phyloP scores from a whole-genome alignment of 805 yeast species.

The Torulaspora delbrueckii region DNA sequence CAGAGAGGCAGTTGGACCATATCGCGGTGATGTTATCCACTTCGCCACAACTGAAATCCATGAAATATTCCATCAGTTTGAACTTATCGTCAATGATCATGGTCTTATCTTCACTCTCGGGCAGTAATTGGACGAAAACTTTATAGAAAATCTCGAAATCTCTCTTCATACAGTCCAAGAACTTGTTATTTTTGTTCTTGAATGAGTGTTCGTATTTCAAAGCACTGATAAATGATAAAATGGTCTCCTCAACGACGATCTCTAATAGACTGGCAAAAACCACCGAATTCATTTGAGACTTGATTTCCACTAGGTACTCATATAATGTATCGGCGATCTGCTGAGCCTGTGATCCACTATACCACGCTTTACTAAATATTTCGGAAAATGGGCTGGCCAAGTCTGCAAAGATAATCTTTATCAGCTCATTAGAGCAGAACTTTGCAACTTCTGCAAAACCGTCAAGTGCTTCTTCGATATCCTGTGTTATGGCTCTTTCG shows the following conservation, averaged over 20 bases:
- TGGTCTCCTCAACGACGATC: constrained; percentile 47
- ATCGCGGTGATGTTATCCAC: constrained; percentile 46
- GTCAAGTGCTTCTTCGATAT: constrained; percentile 63
- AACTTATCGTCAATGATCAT: constrained; percentile 46
- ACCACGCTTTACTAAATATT: constrained; percentile 69
- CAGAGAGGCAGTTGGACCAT: constrained; percentile 57
- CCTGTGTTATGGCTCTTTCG: constrained; percentile 51
- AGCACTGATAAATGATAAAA: constrained; percentile 46
- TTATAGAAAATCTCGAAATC: constrained; percentile 57
- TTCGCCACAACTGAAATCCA: constrained; percentile 49
- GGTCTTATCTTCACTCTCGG: constrained; percentile 33
- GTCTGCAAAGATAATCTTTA: constrained; percentile 67
- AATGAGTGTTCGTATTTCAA: constrained; percentile 41
- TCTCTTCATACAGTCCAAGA: constrained; percentile 48
- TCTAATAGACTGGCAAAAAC: constrained; percentile 52
- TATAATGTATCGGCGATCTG: constrained; percentile 66
- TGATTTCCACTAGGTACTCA: constrained; percentile 67
- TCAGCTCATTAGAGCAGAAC: constrained; percentile 50
- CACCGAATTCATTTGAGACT: constrained; percentile 47
- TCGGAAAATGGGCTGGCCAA: constrained; percentile 54
- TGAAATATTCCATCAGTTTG: constrained; percentile 54
- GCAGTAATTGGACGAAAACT: constrained; percentile 44
- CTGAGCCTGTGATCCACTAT: constrained; percentile 51
- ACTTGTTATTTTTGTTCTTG: constrained; percentile 41
- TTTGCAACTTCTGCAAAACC: constrained; percentile 74